These are phyloP conservation scores for Fusarium secorum DNA, from an alignment of 2,329 filamentous ascomycete genomes.

Conservation along the genomic window DNA sequence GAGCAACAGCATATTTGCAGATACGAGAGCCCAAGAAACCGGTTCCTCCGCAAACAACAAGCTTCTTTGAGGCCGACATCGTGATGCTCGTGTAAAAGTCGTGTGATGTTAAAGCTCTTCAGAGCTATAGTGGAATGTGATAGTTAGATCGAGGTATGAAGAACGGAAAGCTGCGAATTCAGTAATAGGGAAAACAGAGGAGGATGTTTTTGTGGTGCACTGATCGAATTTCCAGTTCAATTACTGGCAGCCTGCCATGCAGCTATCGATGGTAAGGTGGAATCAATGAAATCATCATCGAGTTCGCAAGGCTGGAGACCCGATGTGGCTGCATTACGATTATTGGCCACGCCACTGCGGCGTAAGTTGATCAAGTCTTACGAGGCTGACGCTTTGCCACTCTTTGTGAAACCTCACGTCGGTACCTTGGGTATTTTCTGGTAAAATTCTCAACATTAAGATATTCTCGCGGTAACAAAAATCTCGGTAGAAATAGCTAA, in stretches of 20 bases:
- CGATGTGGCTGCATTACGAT: conserved; percentile 17
- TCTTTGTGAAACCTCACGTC: not conserved
- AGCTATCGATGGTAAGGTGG: conserved; percentile 16
- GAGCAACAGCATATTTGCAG: conserved; percentile 84
- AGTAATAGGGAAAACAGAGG: not conserved
- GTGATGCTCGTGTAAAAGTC: conserved; percentile 38
- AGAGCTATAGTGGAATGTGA: conserved; percentile 9
- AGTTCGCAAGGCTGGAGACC: conserved; percentile 30
- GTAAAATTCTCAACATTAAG: not conserved
- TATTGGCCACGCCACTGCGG: conserved; percentile 26
- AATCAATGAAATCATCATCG: conserved; percentile 43
- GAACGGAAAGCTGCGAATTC: not conserved
- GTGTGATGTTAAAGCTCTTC: conserved; percentile 28
- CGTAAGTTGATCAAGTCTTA: not conserved
- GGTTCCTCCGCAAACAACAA: conserved; percentile 92
- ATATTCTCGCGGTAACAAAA: not conserved
- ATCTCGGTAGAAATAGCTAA: not conserved
- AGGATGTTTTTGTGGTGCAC: not conserved
- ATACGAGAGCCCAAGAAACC: conserved; percentile 90
- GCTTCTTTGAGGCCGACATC: conserved; percentile 72
- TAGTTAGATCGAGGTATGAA: not conserved
- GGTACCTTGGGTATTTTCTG: not conserved
- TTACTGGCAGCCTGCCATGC: not conserved
- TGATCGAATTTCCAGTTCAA: conserved; percentile 20
- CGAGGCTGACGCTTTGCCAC: conserved; percentile 19